Base-by-base conservation (phyloP, 331 rosid genomes). In the Prunus yedoensis region DNA sequence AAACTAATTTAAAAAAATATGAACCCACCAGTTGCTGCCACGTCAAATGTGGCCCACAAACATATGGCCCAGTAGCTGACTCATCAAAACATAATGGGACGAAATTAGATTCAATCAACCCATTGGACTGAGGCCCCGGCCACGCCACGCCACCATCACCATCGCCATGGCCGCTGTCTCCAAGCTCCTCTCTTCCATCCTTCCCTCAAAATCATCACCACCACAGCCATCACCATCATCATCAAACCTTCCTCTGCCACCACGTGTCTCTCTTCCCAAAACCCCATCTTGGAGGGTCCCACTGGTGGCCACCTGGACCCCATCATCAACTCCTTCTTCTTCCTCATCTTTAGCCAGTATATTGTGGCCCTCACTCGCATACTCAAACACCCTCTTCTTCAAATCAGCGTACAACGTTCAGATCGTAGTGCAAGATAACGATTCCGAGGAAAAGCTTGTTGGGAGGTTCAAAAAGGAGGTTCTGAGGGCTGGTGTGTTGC, bases 401-500 rank as follows among this genome's bases (percentile, higher is more conserved):
- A 86, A 87, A 75, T 80, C 86, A n/a, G 25, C 80, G 0, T 82
- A 64, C 79, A 89, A 88, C 74, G 88, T 83, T 47, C 83, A 83
- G 82, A 18, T 88, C 78, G 46, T 66, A 11, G 82, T 81, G 49
- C 77, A 53, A 21, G 89, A 84, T 17, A 76, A 88, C 71, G 92
- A 88, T 50, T 81, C 88, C 23, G 88, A 79, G n/a, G 96, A 88
- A 8, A 28, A 10, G 59, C 66, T 85, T 47, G 4, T 88, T 16
- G 5, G 23, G 38, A 91, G 85, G 18, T 88, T 90, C 82, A 79
- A 78, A 15, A 79, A 51, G 57, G 89, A 86, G 78, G 92, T 88
- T 17, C 49, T 86, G 57, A 86, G 17, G 60, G 91, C 89, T 11
- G 88, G 89, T 1, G 76, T 90, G 61, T 16, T 90, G 43, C 88